These are phyloP conservation scores for Calonectria fujianensis DNA, from an alignment of 2,329 filamentous ascomycete genomes.

Conservation along the genomic window DNA sequence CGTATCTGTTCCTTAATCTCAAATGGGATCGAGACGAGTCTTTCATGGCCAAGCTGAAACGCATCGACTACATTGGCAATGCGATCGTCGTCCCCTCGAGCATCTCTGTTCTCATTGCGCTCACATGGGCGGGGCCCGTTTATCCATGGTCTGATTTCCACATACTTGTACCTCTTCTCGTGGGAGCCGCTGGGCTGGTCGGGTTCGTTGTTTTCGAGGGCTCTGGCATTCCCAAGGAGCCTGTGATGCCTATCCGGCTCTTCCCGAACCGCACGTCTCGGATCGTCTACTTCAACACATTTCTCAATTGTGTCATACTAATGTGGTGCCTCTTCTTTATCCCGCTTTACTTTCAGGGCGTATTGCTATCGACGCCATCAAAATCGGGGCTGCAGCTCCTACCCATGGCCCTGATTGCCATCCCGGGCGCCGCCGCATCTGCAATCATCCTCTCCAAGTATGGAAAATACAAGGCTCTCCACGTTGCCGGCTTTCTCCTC, in stretches of 20 bases:
- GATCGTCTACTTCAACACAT: conserved; percentile 51
- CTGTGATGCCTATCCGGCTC: conserved; percentile 53
- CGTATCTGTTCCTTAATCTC: conserved; percentile 63
- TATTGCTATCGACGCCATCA: conserved; percentile 58
- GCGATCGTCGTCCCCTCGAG: conserved; percentile 62
- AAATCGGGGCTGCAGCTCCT: conserved; percentile 60
- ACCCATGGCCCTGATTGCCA: conserved; percentile 54
- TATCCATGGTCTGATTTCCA: conserved; percentile 64
- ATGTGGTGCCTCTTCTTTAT: conserved; percentile 64
- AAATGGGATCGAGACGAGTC: conserved; percentile 52
- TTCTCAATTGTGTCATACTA: conserved; percentile 51
- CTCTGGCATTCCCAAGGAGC: conserved; percentile 47
- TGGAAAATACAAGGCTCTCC: conserved; percentile 60
- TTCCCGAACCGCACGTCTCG: conserved; percentile 49
- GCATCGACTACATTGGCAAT: conserved; percentile 68
- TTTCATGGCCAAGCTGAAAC: conserved; percentile 55
- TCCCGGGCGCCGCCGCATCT: conserved; percentile 55
- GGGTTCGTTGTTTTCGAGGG: conserved; percentile 49
- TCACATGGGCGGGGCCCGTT: conserved; percentile 65
- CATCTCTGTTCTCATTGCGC: conserved; percentile 64
- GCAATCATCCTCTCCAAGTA: conserved; percentile 57
- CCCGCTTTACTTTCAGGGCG: conserved; percentile 68
- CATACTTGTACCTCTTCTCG: conserved; percentile 65
- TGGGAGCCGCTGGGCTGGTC: conserved; percentile 43
- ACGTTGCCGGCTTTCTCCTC: conserved; percentile 61